These are phyloP conservation scores for Acanthamoeba lenticulata DNA, from an alignment of 208 protist genomes.

Conservation along the genomic window DNA sequence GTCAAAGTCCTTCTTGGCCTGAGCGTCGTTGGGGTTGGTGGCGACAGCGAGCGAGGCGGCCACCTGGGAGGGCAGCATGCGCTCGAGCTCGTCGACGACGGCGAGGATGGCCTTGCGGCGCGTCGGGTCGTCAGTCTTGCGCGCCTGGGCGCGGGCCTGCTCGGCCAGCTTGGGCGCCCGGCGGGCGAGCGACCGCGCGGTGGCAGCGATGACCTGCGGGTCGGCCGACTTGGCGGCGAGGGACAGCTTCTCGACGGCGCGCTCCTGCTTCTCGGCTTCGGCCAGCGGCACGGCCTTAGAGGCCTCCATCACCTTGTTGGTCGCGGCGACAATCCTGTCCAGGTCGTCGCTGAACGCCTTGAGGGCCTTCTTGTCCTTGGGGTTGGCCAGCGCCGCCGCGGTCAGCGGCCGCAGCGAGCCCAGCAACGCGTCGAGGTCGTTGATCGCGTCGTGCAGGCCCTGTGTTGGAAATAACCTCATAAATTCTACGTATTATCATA, in stretches of 20 bases:
- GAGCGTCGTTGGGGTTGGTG: not conserved
- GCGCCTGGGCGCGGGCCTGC: constrained; percentile 41
- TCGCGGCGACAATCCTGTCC: not conserved
- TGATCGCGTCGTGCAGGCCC: not conserved
- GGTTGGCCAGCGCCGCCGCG: not conserved
- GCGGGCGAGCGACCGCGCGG: not conserved
- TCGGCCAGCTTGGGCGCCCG: constrained; percentile 25
- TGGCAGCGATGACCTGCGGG: constrained; percentile 26
- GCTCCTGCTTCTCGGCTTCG: not conserved
- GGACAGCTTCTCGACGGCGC: not conserved
- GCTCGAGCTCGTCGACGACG: constrained; percentile 50
- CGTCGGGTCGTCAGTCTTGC: constrained; percentile 43
- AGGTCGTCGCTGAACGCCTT: constrained; percentile 5
- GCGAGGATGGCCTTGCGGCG: constrained; percentile 41
- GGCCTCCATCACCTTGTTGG: constrained; percentile 19
- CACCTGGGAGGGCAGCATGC: constrained; percentile 14
- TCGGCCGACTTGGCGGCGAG: not conserved
- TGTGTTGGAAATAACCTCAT: not conserved
- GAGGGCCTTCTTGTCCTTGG: constrained; percentile 20
- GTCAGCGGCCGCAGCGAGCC: not conserved
- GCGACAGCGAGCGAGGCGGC: constrained; percentile 35
- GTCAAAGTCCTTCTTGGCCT: not conserved
- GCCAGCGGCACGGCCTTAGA: constrained; percentile 38
- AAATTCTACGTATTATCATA: not conserved
- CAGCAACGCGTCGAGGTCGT: not conserved